Evolutionary conservation across 306 rosid species (phyloP).

Genomic region (Begonia loranthoides): DNA sequence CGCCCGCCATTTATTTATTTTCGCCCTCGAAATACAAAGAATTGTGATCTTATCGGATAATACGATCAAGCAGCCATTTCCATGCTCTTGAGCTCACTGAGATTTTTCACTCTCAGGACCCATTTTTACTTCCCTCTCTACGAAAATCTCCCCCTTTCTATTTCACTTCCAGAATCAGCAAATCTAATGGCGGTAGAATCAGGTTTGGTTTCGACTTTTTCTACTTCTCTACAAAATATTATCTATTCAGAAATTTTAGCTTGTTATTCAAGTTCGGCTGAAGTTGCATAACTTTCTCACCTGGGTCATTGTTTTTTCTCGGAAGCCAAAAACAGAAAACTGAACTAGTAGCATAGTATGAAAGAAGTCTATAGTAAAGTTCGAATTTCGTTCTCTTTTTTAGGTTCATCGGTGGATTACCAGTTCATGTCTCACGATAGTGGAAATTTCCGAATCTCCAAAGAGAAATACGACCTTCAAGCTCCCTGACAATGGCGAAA

Average conservation of each 20-base stretch:
- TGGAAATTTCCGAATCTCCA: constrained; percentile 44
- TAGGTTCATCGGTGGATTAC: constrained; percentile 25
- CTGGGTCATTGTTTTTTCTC: no score
- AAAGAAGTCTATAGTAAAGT: neutral
- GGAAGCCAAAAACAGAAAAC: no score
- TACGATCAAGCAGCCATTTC: neutral
- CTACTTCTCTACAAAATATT: neutral
- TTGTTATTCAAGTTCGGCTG: neutral
- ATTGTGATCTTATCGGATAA: neutral
- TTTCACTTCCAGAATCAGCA: neutral
- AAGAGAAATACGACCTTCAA: constrained; percentile 37
- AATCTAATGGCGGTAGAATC: constrained; percentile 13
- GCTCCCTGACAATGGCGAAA: constrained; percentile 30
- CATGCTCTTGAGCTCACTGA: neutral
- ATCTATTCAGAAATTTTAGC: neutral
- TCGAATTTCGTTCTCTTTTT: neutral
- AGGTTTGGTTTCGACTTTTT: constrained; percentile 19
- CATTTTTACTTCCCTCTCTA: constrained; percentile 7
- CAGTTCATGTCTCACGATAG: constrained; percentile 22
- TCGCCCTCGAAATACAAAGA: no score
- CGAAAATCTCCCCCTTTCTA: constrained; percentile 1
- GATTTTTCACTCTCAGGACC: neutral
- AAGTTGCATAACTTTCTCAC: neutral
- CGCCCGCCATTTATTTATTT: no score
- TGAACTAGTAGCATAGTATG: no score